Conservation (phyloP, 2,329 filamentous ascomycete genomes). For the Ilyonectria mors-panacis region DNA sequence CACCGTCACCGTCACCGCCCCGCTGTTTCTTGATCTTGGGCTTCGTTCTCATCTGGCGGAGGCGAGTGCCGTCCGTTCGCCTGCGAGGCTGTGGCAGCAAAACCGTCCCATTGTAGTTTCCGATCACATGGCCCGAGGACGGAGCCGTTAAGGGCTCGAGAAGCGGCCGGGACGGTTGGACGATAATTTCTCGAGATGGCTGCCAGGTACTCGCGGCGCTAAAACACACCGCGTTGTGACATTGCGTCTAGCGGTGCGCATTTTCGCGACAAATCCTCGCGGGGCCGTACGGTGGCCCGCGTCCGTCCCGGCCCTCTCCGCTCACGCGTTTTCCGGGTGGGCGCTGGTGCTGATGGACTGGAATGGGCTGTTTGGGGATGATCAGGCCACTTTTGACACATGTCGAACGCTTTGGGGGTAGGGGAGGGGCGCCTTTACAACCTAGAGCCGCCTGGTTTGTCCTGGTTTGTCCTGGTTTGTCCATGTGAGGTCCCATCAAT, state of each 20-base stretch:
- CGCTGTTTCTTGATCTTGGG: background rate
- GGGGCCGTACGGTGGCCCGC: slow-evolving; percentile 17
- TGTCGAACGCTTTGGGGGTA: slow-evolving; percentile 15
- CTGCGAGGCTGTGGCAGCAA: slow-evolving; percentile 5
- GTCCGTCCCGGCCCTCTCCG: slow-evolving; percentile 47
- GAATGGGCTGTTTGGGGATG: slow-evolving; percentile 45
- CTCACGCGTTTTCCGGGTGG: slow-evolving; percentile 45
- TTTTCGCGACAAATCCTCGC: slow-evolving; percentile 12
- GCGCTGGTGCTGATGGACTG: slow-evolving; percentile 26
- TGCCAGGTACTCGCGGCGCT: slow-evolving; percentile 5
- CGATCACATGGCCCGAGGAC: slow-evolving; percentile 28
- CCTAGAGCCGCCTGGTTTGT: background rate
- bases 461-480: background rate
- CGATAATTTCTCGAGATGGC: slow-evolving; percentile 48
- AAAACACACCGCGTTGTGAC: slow-evolving; percentile 9
- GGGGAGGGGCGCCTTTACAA: slow-evolving; percentile 1
- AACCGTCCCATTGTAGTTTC: slow-evolving; percentile 25
- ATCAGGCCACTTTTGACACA: slow-evolving; percentile 44
- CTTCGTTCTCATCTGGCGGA: background rate
- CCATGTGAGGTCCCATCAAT: background rate
- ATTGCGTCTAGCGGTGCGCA: slow-evolving; percentile 18
- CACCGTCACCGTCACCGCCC: slow-evolving; percentile 14
- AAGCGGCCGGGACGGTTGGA: slow-evolving; percentile 29
- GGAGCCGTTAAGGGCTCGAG: slow-evolving; percentile 31
- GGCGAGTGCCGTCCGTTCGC: slow-evolving; percentile 13